Conservation (phyloP, 2,329 filamentous ascomycete species). For the Aspergillus tamarii region DNA sequence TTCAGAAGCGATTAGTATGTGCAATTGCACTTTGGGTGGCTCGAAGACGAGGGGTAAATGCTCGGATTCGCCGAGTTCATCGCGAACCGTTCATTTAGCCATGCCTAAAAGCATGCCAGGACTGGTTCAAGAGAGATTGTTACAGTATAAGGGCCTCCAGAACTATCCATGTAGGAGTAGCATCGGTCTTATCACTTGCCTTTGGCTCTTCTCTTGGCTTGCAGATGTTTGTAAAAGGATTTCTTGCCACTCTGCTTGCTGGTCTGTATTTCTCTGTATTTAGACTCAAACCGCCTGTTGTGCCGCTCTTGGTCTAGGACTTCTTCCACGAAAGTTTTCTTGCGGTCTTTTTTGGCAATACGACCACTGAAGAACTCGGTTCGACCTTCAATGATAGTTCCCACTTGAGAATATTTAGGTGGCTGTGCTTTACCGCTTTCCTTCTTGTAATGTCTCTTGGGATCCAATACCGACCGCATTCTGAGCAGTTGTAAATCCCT, state of each 20-base stretch:
- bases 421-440: slow-evolving; percentile 69
- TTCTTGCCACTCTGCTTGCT: slow-evolving; percentile 88
- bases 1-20: slow-evolving; percentile 20
- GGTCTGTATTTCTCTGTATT: slow-evolving; percentile 82
- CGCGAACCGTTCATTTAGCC: neutral
- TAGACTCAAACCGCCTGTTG: slow-evolving; percentile 76
- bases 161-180: neutral
- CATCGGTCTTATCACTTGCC: neutral
- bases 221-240: slow-evolving; percentile 80
- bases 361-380: slow-evolving; percentile 84
- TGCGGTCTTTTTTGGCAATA: slow-evolving; percentile 83
- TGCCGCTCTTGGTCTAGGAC: slow-evolving; percentile 69
- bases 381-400: slow-evolving; percentile 83
- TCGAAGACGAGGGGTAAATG: neutral
- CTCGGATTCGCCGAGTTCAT: neutral
- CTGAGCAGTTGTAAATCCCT: slow-evolving; percentile 86
- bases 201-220: slow-evolving; percentile 55
- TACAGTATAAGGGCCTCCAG: neutral
- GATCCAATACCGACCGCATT: slow-evolving; percentile 86
- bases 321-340: slow-evolving; percentile 84
- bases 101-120: neutral
- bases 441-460: slow-evolving; percentile 91
- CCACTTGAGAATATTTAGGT: slow-evolving; percentile 85
- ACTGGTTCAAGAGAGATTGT: neutral
- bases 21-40: neutral